Percentiles rank a stretch among this genome's conserved stretches.
Evolutionary conservation across 306 rosid species (phyloP).

Genomic region (Acacia crassicarpa): DNA sequence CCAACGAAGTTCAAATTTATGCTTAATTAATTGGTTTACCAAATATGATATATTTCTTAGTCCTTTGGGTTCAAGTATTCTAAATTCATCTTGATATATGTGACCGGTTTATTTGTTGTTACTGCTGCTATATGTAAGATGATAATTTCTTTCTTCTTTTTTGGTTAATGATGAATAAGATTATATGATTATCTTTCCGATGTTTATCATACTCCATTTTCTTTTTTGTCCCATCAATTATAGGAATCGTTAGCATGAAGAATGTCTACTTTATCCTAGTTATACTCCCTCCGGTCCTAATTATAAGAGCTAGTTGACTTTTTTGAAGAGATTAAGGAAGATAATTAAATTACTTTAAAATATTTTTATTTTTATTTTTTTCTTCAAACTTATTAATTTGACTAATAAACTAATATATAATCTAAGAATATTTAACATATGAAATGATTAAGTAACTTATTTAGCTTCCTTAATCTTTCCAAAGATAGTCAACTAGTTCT

Average conservation of each 20-base stretch:
- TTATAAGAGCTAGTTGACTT: too few relatives aligned
- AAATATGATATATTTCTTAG: not conserved
- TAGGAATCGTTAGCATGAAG: conserved; percentile 13
- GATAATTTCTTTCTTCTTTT: not conserved
- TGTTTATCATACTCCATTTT: not conserved
- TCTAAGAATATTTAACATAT: too few relatives aligned
- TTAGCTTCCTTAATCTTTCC: too few relatives aligned
- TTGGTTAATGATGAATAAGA: not conserved
- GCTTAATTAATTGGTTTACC: conserved; percentile 4
- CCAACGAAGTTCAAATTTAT: conserved; percentile 8
- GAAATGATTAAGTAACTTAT: too few relatives aligned
- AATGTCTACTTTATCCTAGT: not conserved
- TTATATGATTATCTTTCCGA: not conserved
- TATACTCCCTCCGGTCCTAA: too few relatives aligned
- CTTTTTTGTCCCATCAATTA: conserved; percentile 4
- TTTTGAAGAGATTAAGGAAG: too few relatives aligned
- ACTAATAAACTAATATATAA: too few relatives aligned
- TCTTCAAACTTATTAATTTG: too few relatives aligned
- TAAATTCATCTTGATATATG: not conserved
- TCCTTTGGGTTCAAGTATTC: not conserved
- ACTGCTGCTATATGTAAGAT: conserved; percentile 22
- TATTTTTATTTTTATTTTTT: too few relatives aligned
- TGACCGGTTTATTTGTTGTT: not conserved
- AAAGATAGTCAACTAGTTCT: too few relatives aligned
- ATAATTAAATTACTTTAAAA: too few relatives aligned